Base-by-base conservation (phyloP, 768 basidiomycete species). In the Leccinum longicurvipes region DNA sequence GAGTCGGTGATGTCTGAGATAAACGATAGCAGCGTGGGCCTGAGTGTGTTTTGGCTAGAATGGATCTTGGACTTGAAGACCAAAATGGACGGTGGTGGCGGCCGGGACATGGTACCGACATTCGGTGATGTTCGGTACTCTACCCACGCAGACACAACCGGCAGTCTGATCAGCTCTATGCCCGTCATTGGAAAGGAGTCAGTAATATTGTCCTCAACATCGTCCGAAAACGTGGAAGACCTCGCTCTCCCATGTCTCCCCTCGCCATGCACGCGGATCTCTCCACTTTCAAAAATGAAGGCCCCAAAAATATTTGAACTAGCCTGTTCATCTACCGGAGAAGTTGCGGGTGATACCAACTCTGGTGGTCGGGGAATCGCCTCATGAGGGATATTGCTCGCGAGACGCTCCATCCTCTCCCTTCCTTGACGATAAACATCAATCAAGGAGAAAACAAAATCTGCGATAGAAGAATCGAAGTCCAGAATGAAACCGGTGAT, bases 11-110 rank as follows among this genome's bases (percentile, higher is more conserved):
- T 73, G 54, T 91, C 87, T 0, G 88, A 83, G 34, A 97, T 70
- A 74, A 98, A 98, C 4, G 90, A 91, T 9, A 98, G 75, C 10
- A 98, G 74, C 5, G 82, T 85, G 0, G 96, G 95, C 45, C 85
- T 75, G 24, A 98, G 76, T 2, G 82, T 85, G 67, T 98, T 98
- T 57, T 85, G 81, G 66, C 93, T 97, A 0, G 89, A 86, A 65
- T 94, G 91, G 21, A 98, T 81, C n/a, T 90, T 89, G 63, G 83
- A 82, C 68, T 92, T 93, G 77, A 97, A 87, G 58, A 91, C 76
- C 27, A 96, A 74, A 3, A 80, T 77, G 1, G 88, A 85, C 0
- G 85, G 79, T 56, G 81, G 80, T 17, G 53, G 17, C 54, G 51
- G 51, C n/a, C 47, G 60, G 57, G 77, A 79, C 32, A 76, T 29